Percentiles rank a stretch among this genome's conserved stretches.
These are phyloP conservation scores for Graphiopsis chlorocephala DNA, from an alignment of 2,329 filamentous ascomycete genomes.

Conservation along the genomic window DNA sequence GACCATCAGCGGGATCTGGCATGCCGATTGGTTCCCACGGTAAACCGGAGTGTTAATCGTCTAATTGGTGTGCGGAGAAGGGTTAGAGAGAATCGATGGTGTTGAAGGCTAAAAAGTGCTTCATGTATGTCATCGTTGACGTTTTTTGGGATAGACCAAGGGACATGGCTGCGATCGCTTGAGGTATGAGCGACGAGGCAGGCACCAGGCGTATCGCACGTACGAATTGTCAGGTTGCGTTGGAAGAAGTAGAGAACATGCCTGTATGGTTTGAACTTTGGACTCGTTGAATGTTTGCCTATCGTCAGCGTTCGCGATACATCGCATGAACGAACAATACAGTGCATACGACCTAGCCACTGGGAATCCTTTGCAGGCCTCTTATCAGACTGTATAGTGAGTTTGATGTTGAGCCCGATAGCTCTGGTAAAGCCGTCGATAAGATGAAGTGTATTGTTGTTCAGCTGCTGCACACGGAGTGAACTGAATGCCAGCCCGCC, in stretches of 20 bases:
- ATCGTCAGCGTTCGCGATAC: background rate
- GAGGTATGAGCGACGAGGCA: background rate
- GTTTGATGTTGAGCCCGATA: background rate
- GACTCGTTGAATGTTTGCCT: background rate
- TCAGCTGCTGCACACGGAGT: background rate
- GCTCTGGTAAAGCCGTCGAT: background rate
- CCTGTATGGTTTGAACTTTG: background rate
- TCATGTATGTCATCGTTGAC: background rate
- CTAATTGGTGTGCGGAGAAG: conserved; percentile 2
- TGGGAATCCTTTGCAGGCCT: background rate
- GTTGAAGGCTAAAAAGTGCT: background rate
- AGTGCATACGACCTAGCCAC: background rate
- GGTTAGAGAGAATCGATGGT: background rate
- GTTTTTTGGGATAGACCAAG: background rate
- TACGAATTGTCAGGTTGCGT: background rate
- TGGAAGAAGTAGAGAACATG: background rate
- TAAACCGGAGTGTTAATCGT: background rate
- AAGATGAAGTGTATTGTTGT: background rate
- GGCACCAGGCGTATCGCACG: background rate
- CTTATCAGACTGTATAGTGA: background rate
- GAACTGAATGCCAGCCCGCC: background rate
- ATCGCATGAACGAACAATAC: background rate
- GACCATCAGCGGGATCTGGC: background rate
- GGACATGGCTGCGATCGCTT: background rate
- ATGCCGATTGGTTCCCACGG: conserved; percentile 4